A percentile compares a stretch with the other conserved stretches of the same genome.
Conservation (phyloP, 805 yeast species). For the Zygoascus tannicola region DNA sequence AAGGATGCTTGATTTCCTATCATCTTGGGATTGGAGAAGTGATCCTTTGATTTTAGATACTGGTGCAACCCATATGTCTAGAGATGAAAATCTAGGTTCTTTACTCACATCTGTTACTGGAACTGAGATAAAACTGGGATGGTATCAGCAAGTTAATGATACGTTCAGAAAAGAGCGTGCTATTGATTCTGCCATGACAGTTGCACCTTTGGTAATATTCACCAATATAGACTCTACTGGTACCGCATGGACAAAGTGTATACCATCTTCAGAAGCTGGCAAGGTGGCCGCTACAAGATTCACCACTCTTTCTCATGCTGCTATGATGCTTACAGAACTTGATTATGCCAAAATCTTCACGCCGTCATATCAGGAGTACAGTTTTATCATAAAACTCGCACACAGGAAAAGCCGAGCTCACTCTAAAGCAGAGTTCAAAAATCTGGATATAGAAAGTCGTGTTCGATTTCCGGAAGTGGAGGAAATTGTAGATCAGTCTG, state of each 20-base stretch:
- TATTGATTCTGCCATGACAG: slow-evolving; percentile 72
- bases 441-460: slow-evolving; percentile 36
- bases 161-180: slow-evolving; percentile 62
- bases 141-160: slow-evolving; percentile 51
- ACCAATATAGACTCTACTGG: slow-evolving; percentile 84
- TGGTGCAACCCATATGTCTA: background rate
- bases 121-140: slow-evolving; percentile 42
- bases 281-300: slow-evolving; percentile 79
- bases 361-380: slow-evolving; percentile 78
- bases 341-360: slow-evolving; percentile 44
- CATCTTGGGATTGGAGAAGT: slow-evolving; percentile 92
- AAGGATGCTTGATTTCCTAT: slow-evolving; percentile 57
- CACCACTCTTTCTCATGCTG: slow-evolving; percentile 78
- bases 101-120: slow-evolving; percentile 20
- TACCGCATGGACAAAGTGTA: slow-evolving; percentile 61
- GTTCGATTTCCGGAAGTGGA: slow-evolving; percentile 22
- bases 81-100: background rate
- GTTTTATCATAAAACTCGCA: slow-evolving; percentile 49
- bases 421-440: slow-evolving; percentile 33
- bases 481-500: slow-evolving; percentile 33
- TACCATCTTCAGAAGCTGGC: slow-evolving; percentile 35
- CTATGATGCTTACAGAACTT: slow-evolving; percentile 22
- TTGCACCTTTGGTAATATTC: slow-evolving; percentile 73
- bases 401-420: background rate
- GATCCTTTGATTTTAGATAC: slow-evolving; percentile 70